Conservation (phyloP, 441 rosid genomes). For the Adansonia madagascariensis region DNA sequence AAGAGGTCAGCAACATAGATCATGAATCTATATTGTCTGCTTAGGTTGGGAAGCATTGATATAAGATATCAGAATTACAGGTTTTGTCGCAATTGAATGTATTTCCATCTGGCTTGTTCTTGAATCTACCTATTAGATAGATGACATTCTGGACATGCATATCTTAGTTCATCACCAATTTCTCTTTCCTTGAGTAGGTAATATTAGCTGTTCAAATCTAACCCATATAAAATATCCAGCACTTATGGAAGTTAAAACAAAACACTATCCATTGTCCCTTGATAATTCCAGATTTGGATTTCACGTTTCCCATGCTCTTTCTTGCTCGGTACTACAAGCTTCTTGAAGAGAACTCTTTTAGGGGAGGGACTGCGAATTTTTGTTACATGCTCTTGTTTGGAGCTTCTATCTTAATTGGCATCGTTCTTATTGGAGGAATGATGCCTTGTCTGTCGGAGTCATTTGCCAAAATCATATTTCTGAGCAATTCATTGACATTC, state of each 20-base stretch:
- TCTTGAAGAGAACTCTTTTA: conserved; percentile 96
- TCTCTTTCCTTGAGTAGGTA: neutral
- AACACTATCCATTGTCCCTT: conserved; percentile 9
- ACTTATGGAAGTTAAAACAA: neutral
- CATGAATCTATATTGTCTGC: neutral
- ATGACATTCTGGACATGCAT: neutral
- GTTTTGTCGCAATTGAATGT: neutral
- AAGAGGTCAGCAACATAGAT: neutral
- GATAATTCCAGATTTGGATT: conserved; percentile 74
- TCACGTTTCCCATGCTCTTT: conserved; percentile 97
- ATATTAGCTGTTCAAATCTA: conserved; percentile 15
- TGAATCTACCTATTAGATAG: conserved; percentile 6
- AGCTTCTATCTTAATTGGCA: conserved; percentile 79
- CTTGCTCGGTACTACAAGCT: conserved; percentile 98
- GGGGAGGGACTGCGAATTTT: conserved; percentile 98
- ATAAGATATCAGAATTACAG: neutral
- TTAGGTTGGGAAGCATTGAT: neutral
- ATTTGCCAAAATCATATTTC: conserved; percentile 92
- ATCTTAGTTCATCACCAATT: neutral
- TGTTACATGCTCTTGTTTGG: conserved; percentile 95
- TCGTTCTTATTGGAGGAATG: conserved; percentile 91
- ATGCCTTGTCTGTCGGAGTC: conserved; percentile 90
- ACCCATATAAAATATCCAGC: neutral
- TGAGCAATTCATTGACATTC: conserved; percentile 39
- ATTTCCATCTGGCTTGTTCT: neutral